A percentile compares a stretch with the other conserved stretches of the same genome.
These are phyloP conservation scores for Nannizziopsis barbatae DNA, from an alignment of 2,329 filamentous ascomycete species.

Conservation along the genomic window DNA sequence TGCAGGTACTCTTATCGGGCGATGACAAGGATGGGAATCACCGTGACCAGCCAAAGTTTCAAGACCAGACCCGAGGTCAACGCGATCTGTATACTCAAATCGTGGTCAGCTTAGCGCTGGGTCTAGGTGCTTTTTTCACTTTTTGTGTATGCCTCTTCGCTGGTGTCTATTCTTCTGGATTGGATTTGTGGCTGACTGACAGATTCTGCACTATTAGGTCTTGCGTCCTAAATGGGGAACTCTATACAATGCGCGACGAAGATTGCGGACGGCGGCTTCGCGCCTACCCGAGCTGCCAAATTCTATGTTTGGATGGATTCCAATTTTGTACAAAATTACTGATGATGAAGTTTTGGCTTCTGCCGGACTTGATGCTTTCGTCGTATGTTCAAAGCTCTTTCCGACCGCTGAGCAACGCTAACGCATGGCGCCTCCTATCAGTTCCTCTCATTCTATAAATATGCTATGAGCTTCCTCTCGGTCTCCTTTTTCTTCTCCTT, in stretches of 20 bases:
- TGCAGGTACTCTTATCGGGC: constrained; percentile 1
- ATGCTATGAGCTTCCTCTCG: constrained; percentile 74
- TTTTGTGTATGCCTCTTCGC: constrained; percentile 33
- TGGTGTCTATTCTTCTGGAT: neutral
- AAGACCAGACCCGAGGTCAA: constrained; percentile 25
- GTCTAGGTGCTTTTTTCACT: constrained; percentile 35
- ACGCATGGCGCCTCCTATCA: constrained; percentile 20
- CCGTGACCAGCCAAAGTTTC: constrained; percentile 20
- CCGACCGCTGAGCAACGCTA: neutral
- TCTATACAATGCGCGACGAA: constrained; percentile 80
- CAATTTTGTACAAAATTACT: constrained; percentile 68
- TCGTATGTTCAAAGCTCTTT: constrained; percentile 45
- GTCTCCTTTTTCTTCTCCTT: constrained; percentile 72
- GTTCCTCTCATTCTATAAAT: constrained; percentile 92
- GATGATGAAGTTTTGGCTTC: constrained; percentile 83
- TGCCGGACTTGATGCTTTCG: constrained; percentile 88
- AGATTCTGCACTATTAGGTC: constrained; percentile 41
- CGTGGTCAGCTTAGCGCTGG: constrained; percentile 34
- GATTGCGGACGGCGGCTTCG: constrained; percentile 54
- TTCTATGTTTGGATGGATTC: constrained; percentile 86
- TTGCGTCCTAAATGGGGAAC: constrained; percentile 84
- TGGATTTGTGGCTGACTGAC: neutral
- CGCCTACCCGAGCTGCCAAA: constrained; percentile 68
- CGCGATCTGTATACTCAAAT: constrained; percentile 37
- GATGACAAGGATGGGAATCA: constrained; percentile 10